Conservation (phyloP, 768 basidiomycete species). For the Suillus subalutaceus region DNA sequence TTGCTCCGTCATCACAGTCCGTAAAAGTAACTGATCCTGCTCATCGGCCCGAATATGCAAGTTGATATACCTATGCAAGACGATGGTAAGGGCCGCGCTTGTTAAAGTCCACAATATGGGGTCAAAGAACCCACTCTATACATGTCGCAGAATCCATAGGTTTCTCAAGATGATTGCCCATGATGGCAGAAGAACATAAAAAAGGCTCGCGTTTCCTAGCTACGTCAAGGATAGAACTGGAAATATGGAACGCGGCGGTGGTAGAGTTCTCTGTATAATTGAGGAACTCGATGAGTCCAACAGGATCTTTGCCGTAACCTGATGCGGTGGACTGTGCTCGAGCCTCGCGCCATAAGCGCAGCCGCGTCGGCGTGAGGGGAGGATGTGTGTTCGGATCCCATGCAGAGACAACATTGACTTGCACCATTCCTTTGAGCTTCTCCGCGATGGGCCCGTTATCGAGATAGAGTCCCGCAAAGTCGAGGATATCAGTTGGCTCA, state of each 20-base stretch:
- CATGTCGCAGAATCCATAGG: constrained; percentile 18
- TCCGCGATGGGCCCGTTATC: constrained; percentile 11
- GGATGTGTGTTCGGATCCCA: not conserved
- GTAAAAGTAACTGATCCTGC: constrained; percentile 18
- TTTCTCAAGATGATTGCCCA: constrained; percentile 7
- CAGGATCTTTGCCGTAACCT: constrained; percentile 2
- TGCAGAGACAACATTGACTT: constrained; percentile 12
- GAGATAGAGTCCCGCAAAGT: constrained; percentile 14
- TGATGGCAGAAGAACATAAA: constrained; percentile 13
- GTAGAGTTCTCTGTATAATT: constrained; percentile 21
- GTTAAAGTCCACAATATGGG: not conserved
- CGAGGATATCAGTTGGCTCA: constrained; percentile 15
- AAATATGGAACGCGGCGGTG: constrained; percentile 14
- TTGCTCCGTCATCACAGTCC: constrained; percentile 20
- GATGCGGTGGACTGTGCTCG: constrained; percentile 5
- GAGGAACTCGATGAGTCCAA: constrained; percentile 22
- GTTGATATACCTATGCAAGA: constrained; percentile 15
- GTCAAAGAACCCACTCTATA: constrained; percentile 10
- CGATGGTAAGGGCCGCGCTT: not conserved
- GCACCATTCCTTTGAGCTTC: constrained; percentile 19
- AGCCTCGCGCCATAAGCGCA: constrained; percentile 14
- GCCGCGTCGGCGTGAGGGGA: constrained; percentile 16
- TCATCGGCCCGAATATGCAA: constrained; percentile 21
- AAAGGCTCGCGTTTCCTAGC: constrained; percentile 17
- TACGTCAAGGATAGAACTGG: not conserved